phyloP scores from a whole-genome alignment of 2,329 filamentous ascomycete genomes.

The Sclerotinia subarctica region DNA sequence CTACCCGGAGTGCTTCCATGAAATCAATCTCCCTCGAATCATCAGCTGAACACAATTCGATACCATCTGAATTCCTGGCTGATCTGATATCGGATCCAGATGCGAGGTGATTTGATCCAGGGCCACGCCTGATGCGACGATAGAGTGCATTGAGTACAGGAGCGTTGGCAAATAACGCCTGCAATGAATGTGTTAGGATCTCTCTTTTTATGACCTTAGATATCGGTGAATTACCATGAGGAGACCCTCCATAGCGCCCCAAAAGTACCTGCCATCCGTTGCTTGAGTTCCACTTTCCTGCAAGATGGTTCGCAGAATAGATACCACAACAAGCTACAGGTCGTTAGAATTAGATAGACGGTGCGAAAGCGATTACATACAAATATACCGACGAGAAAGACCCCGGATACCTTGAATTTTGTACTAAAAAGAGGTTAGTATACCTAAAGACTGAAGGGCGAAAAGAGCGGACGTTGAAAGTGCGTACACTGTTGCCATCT shows the following conservation, averaged over 20 bases:
- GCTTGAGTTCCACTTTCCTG: background rate
- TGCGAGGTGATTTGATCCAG: background rate
- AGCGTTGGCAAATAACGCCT: slow-evolving; percentile 31
- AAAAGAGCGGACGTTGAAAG: background rate
- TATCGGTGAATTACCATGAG: slow-evolving; percentile 21
- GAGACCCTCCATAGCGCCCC: slow-evolving; percentile 30
- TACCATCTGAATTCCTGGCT: background rate
- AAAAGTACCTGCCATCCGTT: background rate
- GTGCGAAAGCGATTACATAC: slow-evolving; percentile 17
- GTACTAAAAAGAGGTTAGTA: slow-evolving; percentile 2
- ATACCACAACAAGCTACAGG: slow-evolving; percentile 25
- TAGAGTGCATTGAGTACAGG: slow-evolving; percentile 31
- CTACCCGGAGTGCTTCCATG: slow-evolving; percentile 4
- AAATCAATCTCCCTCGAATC: slow-evolving; percentile 11
- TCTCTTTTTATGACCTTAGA: background rate
- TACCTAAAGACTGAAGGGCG: background rate
- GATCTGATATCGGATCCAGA: background rate
- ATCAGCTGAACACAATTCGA: slow-evolving; percentile 1
- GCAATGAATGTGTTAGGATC: background rate
- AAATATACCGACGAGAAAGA: slow-evolving; percentile 26
- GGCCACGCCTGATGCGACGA: slow-evolving; percentile 20
- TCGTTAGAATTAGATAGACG: background rate
- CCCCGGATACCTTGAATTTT: slow-evolving; percentile 23
- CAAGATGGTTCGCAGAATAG: slow-evolving; percentile 8
- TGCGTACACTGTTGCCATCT: slow-evolving; percentile 21